Evolutionary conservation across 1,139 yeast genomes (phyloP), one percentile per base, ranked within the genome.

Genomic region (Candida sp.): DNA sequence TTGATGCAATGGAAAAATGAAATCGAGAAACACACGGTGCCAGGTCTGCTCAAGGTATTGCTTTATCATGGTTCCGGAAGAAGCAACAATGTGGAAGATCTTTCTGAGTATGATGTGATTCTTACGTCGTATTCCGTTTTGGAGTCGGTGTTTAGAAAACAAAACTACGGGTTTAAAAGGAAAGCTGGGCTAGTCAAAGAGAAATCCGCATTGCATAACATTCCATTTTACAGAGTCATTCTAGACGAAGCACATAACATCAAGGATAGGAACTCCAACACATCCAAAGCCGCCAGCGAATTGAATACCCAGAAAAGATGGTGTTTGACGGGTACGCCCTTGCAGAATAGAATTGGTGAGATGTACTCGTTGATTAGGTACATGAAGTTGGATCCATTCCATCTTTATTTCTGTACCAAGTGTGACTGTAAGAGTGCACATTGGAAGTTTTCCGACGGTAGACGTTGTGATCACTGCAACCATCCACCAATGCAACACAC

Each of bases 191-290:
- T 84, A 27, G 87, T 90, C 6, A 89, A 89, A 63, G 97, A 92
- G 58, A 78, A 80, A 55, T 88, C 96, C 26, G 81, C 87, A 0
- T 66, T 94, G 38, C 99, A 94, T 65, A 71, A 79, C n/a, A 75
- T 90, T 45, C 77, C 83, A 37, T 94, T 92, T 66, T 88, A 91
- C 63, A 75, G 99, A 51, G 96, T 93, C n/a, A 84, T 94, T 9
- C 73, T 94, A 47, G 99, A 94, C 70, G 99, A 94, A 67, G 99
- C 99, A 0, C 99, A 94, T 68, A 93, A 93, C 65, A 93, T 94
- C 70, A 96, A 96, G 65, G 98, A 94, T 66, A 80, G 98, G 54
- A 90, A 93, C 47, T 87, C 96, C 47, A 93, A 93, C 34, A 94
- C 99, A 0, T 92, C 98, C 0, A 86, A 89, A 58, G 97, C 98